Evolutionary conservation across 2,329 filamentous ascomycete genomes (phyloP).

Genomic region (Mariannaea elegans): DNA sequence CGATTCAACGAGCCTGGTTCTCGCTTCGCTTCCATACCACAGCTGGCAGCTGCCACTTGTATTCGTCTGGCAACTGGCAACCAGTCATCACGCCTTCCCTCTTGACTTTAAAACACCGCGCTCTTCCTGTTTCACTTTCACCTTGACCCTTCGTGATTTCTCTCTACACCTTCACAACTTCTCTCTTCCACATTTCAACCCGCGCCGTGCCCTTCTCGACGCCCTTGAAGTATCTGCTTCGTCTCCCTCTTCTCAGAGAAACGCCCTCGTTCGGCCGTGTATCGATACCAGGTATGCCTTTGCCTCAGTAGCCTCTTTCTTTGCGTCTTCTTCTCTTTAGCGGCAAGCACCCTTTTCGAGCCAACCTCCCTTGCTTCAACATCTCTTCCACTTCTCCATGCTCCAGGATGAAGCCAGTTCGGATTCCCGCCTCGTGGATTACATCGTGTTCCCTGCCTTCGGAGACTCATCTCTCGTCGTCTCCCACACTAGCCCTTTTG

Average conservation of each 20-base stretch:
- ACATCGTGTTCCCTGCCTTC: slow-evolving; percentile 27
- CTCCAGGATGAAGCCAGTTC: slow-evolving; percentile 9
- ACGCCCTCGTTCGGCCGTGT: slow-evolving; percentile 31
- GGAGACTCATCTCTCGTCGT: slow-evolving; percentile 18
- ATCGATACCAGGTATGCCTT: slow-evolving; percentile 33
- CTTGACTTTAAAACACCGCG: slow-evolving; percentile 36
- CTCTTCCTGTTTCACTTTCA: slow-evolving; percentile 33
- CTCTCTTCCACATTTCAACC: slow-evolving; percentile 27
- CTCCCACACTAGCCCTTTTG: slow-evolving; percentile 29
- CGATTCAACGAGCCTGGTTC: slow-evolving; percentile 2
- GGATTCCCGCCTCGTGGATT: slow-evolving; percentile 19
- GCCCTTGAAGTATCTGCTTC: slow-evolving; percentile 25
- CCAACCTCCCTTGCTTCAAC: slow-evolving; percentile 1
- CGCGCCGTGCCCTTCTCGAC: slow-evolving; percentile 15
- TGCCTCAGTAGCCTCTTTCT: slow-evolving; percentile 3
- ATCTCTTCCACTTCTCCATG: slow-evolving; percentile 6
- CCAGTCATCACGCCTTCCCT: slow-evolving; percentile 33
- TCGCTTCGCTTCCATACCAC: neutral
- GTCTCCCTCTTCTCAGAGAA: slow-evolving; percentile 31
- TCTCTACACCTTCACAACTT: slow-evolving; percentile 29
- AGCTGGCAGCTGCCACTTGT: slow-evolving; percentile 8
- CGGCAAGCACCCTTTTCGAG: neutral
- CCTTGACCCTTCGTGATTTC: slow-evolving; percentile 15
- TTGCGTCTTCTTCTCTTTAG: neutral
- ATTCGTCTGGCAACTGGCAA: slow-evolving; percentile 8